Evolutionary conservation across 768 basidiomycete species (phyloP).

Genomic region (Rhodosporidiobolus sp.): DNA sequence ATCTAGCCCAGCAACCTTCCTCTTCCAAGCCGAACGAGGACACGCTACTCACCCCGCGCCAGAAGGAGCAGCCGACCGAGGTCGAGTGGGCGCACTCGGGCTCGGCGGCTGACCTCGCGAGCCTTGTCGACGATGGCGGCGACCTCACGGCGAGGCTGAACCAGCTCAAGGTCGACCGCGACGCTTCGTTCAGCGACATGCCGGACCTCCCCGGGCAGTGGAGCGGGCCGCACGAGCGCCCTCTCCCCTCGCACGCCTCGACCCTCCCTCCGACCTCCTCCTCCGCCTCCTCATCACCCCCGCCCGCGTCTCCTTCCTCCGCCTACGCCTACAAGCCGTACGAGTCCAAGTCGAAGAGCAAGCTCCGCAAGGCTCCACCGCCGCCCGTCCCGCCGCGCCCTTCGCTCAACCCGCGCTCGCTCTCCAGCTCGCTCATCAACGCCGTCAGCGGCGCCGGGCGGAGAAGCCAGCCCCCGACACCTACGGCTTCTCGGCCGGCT

Average conservation of each 20-base stretch:
- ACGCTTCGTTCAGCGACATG: not conserved
- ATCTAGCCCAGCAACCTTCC: not conserved
- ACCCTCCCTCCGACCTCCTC: not conserved
- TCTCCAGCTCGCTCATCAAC: conserved; percentile 4
- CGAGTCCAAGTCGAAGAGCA: not conserved
- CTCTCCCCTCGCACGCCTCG: not conserved
- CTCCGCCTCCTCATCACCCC: not conserved
- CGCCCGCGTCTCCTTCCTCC: not conserved
- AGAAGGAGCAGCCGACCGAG: not conserved
- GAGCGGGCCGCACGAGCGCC: conserved; percentile 11
- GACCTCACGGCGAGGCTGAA: not conserved
- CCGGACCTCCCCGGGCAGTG: conserved; percentile 20
- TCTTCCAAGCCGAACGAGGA: not conserved
- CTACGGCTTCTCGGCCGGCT: not conserved
- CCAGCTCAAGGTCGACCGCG: not conserved
- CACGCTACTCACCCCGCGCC: not conserved
- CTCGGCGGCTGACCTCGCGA: conserved; percentile 16
- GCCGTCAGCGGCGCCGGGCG: no score
- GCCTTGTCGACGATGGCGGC: conserved; percentile 4
- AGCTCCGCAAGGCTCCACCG: not conserved
- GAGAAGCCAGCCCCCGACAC: not conserved
- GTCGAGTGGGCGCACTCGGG: conserved; percentile 14
- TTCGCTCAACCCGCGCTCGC: not conserved
- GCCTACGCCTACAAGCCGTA: not conserved
- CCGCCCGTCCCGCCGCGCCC: not conserved